Conservation (phyloP, 2,329 filamentous ascomycete genomes). For the Ascochyta rabiei region DNA sequence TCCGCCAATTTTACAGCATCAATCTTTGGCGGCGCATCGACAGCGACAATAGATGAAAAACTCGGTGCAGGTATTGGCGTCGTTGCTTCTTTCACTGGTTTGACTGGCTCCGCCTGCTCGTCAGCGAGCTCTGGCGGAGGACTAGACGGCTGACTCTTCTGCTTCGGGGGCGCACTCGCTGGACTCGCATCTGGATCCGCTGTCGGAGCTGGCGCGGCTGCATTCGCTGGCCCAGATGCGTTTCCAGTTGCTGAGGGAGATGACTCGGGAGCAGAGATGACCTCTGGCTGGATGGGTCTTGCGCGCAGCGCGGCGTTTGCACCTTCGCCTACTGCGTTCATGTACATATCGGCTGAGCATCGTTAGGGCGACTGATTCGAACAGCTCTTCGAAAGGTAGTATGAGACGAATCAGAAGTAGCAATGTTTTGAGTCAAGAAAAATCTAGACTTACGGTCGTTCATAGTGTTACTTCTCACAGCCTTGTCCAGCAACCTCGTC, state of each 20-base stretch:
- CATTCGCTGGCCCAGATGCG: conserved; percentile 16
- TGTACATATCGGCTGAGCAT: conserved; percentile 17
- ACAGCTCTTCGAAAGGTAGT: too few relatives aligned
- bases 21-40: conserved; percentile 1
- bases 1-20: neutral
- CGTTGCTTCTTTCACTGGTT: neutral
- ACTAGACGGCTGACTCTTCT: conserved; percentile 10
- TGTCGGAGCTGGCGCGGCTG: conserved; percentile 14
- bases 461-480: conserved; percentile 28
- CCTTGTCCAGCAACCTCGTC: conserved; percentile 28
- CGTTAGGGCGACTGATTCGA: neutral
- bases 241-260: conserved; percentile 9
- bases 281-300: conserved; percentile 5
- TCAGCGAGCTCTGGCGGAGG: conserved; percentile 1
- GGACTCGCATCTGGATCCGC: conserved; percentile 26
- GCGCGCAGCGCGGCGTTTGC: conserved; percentile 17
- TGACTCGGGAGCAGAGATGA: conserved; percentile 1
- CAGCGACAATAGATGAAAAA: conserved; percentile 2
- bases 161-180: conserved; percentile 24
- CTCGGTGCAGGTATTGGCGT: neutral
- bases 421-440: neutral
- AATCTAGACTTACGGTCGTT: conserved; percentile 24
- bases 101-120: neutral
- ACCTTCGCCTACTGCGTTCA: conserved; percentile 17
- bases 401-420: neutral